A percentile compares a stretch with the other conserved stretches of the same genome.
phyloP scores from a whole-genome alignment of 2,329 filamentous ascomycete genomes.

The Endothia cerciana region DNA sequence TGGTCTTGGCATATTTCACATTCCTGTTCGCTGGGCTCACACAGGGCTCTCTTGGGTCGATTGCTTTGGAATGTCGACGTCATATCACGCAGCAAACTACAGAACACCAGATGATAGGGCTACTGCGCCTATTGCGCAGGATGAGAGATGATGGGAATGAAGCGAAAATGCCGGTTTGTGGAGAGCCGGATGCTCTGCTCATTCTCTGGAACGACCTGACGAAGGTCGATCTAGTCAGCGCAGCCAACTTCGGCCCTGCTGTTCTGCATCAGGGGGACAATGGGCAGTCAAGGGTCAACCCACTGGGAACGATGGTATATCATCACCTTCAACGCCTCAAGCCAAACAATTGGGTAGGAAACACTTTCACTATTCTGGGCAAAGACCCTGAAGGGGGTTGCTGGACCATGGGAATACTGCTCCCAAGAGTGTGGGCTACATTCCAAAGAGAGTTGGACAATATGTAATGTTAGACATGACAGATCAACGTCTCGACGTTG shows the following conservation, averaged over 20 bases:
- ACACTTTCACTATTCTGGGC: conserved; percentile 32
- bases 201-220: conserved; percentile 46
- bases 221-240: conserved; percentile 40
- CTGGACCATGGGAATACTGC: conserved; percentile 34
- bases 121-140: conserved; percentile 34
- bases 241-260: conserved; percentile 43
- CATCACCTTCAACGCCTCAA: conserved; percentile 27
- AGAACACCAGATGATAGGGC: conserved; percentile 38
- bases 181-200: conserved; percentile 39
- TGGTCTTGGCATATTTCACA: conserved; percentile 32
- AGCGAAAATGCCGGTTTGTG: conserved; percentile 35
- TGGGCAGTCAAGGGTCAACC: conserved; percentile 26
- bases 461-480: not conserved
- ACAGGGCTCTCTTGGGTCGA: conserved; percentile 34
- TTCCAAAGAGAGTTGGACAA: not conserved
- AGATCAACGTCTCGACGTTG: too few relatives aligned
- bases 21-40: conserved; percentile 33
- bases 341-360: conserved; percentile 21
- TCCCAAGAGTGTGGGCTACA: not conserved
- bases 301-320: conserved; percentile 31
- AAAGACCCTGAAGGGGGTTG: conserved; percentile 37
- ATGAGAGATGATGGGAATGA: conserved; percentile 28
- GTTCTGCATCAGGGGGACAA: conserved; percentile 30
- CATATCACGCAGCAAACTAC: conserved; percentile 42
- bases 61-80: conserved; percentile 39